Base-by-base conservation (phyloP, 2,329 filamentous ascomycete species). In the Ophiognomonia clavigignenti-juglandacearum region DNA sequence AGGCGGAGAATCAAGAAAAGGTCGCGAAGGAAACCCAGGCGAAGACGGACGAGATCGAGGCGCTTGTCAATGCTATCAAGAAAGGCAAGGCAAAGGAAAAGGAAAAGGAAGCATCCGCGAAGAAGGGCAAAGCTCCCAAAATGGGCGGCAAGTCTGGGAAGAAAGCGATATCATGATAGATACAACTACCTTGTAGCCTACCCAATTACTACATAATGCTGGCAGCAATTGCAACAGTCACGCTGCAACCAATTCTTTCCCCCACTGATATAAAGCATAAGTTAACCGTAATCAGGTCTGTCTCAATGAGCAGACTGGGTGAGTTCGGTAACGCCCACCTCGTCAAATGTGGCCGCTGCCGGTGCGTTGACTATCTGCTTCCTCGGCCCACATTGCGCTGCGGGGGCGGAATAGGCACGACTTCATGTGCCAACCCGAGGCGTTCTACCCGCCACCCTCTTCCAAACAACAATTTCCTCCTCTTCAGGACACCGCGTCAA, bases 31-130 rank as follows among this genome's bases (percentile, higher is more conserved):
- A 54, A 27, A 58, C 59, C 1, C 62, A 64, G 46, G 51, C 56
- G 22, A 57, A 62, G 34, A 51, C 53, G 52, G 45, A 62, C 58
- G 50, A 60, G 54, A 49, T 60, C 53, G 53, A 65, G 43, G 66
- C 64, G 3, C 57, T 78, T 2, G 64, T 77, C 1, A 58, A 68
- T 9, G 59, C 68, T 1, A 74, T 75, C 50, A 73, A 72, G 52
- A 71, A 70, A 55, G 67, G 66, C 19, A 61, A 64, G 45, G 61
- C 64, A 35, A 62, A 60, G 51, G 52, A 54, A 22, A 59, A 56
- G 16, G n/a, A n/a, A n/a, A 61, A 60, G 54, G 61, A 48, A 42
- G 50, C 56, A 45, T 65, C 63, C 48, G 63, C 60, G 35, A 60
- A 65, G 39, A 59, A 58, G 44, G 50, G 43, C n/a, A 54, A 57